Evolutionary conservation across 371 early-diverging fungal genomes (phyloP), one percentile per base, ranked within the genome.

Genomic region (Mucor circinelloides): DNA sequence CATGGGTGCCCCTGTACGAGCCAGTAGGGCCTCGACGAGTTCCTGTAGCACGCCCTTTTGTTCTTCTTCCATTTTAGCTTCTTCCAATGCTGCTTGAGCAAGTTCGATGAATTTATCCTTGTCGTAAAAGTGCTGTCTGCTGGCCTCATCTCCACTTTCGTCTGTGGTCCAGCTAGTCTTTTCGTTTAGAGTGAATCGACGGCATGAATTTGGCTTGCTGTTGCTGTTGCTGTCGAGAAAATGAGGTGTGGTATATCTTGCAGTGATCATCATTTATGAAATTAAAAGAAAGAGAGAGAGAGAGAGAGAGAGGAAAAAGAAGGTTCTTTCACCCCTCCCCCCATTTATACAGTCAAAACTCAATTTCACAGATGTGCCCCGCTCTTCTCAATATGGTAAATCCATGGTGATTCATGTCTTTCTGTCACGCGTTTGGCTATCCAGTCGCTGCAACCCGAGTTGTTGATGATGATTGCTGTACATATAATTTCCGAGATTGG

Each of bases 11-110:
- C 79, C 79, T 32, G 74, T 72, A 17, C 68, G 70, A n/a, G 66
- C 58, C 15, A 76, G 56, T 12, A 79, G 63, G 6, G 74, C 69
- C 50, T 79, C 79, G 6, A 79, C 32, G 58, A 79, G 55, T 61
- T 79, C 79, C 40, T 72, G 70, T 25, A 76, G 30, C 1, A 79
- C 70, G 12, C 79, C 74, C 28, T 74, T 76, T 52, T 70, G 74
- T 19, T 79, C 79, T 34, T 79, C 79, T 67, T 76, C 76, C 58
- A 67, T 63, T 15, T 67, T 65, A 1, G 71, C 79, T 54, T 79
- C 73, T 60, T 79, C 79, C 25, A 79, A 54, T 23, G 79, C 79
- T 44, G 79, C 79, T 52, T 76, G 74, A 9, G 76, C 76, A 25
- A 79, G 52, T 36, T 79, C 76, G 32, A 76, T 76, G 40, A 79